Percentiles rank a stretch among this genome's conserved stretches.
These are phyloP conservation scores for Pseudogymnoascus sp. DNA, from an alignment of 2,329 filamentous ascomycete genomes.

Conservation along the genomic window DNA sequence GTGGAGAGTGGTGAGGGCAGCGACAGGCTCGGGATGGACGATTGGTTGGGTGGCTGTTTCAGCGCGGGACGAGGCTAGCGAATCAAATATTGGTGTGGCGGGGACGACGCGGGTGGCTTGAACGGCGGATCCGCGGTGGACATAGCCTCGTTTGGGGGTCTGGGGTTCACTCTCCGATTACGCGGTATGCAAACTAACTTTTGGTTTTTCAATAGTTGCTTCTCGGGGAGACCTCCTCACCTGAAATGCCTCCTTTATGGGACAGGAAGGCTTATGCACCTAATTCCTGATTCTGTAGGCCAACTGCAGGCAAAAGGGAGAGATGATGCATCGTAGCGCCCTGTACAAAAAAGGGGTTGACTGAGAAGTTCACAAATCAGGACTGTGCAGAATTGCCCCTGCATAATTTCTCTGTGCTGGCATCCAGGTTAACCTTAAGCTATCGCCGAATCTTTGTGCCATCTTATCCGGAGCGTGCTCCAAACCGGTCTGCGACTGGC, in stretches of 20 bases:
- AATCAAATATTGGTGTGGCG: conserved; percentile 7
- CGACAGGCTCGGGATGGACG: not conserved
- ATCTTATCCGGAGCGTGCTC: not conserved
- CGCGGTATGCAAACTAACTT: not conserved
- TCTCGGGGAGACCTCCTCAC: not conserved
- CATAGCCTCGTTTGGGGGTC: conserved; percentile 7
- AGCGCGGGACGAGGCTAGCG: not conserved
- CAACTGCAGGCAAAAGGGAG: not conserved
- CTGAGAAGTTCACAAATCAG: not conserved
- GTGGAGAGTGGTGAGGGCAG: not conserved
- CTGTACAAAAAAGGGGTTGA: conserved; percentile 2
- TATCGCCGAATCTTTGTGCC: not conserved
- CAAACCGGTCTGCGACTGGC: not conserved
- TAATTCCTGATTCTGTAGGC: not conserved
- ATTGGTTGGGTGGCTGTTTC: conserved; percentile 3
- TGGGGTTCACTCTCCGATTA: conserved; percentile 1
- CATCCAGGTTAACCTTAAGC: not conserved
- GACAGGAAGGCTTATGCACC: conserved; percentile 1
- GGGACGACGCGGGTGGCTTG: conserved; percentile 3
- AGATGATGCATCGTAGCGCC: not conserved
- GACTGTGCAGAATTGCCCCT: not conserved
- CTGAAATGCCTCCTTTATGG: not conserved
- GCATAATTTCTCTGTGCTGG: not conserved
- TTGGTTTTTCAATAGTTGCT: not conserved
- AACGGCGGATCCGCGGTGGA: not conserved